Conservation (phyloP, 139 green algal genomes). For the Coelastrella sp. region DNA sequence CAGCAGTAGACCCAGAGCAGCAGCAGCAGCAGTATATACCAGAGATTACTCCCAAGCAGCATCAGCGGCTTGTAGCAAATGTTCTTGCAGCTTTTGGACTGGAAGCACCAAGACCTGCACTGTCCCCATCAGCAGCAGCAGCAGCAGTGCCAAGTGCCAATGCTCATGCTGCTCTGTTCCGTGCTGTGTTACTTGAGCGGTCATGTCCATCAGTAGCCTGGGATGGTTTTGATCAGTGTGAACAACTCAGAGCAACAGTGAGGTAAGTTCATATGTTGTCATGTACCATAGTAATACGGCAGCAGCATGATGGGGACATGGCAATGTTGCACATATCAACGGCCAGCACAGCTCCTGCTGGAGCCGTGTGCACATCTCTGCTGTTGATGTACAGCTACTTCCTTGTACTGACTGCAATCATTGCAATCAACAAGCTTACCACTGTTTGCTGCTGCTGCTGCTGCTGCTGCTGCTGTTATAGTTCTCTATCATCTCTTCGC, state of each 20-base stretch:
- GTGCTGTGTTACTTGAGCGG: background rate
- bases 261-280: background rate
- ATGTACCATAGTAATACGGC: background rate
- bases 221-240: background rate
- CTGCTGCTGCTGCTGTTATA: background rate
- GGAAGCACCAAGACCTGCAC: background rate
- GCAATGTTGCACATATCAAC: no score
- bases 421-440: background rate
- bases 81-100: background rate
- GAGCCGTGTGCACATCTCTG: no score
- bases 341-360: no score
- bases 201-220: background rate
- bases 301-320: background rate
- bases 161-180: background rate
- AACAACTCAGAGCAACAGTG: background rate
- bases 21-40: background rate
- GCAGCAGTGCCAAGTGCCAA: background rate
- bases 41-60: background rate
- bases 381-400: background rate
- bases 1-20: background rate
- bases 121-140: background rate
- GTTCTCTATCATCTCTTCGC: background rate
- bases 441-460: background rate
- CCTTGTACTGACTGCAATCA: no score
- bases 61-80: background rate